A percentile compares a stretch with the other conserved stretches of the same genome.
Evolutionary conservation across 768 basidiomycete genomes (phyloP).

Genomic region (Amanita pseudoporphyria): DNA sequence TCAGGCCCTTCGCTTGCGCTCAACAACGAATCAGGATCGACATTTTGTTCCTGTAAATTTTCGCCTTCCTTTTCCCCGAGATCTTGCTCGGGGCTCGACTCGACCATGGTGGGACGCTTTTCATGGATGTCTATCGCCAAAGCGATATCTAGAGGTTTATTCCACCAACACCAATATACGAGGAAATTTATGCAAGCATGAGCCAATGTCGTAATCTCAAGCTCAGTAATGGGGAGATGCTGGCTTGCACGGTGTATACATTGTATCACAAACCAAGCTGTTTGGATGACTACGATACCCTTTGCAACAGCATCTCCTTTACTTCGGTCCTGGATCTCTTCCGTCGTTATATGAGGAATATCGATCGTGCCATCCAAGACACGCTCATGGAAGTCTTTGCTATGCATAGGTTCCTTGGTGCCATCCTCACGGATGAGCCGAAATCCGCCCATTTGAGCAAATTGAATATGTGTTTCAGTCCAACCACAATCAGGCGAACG

Average conservation of each 20-base stretch:
- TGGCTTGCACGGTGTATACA: background rate
- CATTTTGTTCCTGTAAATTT: background rate
- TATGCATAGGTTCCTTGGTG: background rate
- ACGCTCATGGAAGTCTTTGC: background rate
- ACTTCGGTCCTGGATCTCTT: background rate
- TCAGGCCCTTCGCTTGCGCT: too few relatives aligned
- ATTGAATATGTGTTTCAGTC: background rate
- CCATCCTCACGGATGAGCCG: background rate
- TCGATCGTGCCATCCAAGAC: background rate
- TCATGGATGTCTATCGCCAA: background rate
- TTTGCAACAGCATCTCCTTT: background rate
- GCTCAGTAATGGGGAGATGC: background rate
- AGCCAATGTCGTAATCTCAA: background rate
- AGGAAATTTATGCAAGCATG: background rate
- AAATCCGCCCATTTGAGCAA: background rate
- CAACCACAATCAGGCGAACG: background rate
- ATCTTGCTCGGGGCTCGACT: background rate
- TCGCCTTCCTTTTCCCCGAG: too few relatives aligned
- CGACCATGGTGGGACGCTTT: background rate
- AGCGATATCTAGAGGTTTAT: background rate
- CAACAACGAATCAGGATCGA: too few relatives aligned
- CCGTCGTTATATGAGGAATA: background rate
- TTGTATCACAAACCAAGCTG: background rate
- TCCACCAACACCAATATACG: background rate
- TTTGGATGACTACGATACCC: background rate